These are phyloP conservation scores for Rhodomyrtus tomentosa DNA, from an alignment of 345 rosid species.

Conservation along the genomic window DNA sequence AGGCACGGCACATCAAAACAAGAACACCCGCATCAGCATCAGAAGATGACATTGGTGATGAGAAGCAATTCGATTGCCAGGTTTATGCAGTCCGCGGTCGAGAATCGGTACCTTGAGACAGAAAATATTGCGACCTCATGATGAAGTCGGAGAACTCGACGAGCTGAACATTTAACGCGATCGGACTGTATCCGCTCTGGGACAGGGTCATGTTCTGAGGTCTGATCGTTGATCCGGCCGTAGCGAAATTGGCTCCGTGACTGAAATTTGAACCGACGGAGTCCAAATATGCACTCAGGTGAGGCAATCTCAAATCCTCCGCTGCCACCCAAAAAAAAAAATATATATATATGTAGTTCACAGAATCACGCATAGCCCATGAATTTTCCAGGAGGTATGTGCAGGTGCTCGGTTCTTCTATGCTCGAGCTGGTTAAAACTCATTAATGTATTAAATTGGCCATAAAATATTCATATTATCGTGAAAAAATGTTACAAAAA, in stretches of 20 bases:
- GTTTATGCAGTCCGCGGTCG: neutral
- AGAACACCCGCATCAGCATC: neutral
- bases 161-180: conserved; percentile 54
- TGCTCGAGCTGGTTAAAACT: neutral
- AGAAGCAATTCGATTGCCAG: neutral
- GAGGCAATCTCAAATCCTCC: conserved; percentile 34
- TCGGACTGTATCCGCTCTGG: conserved; percentile 59
- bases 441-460: neutral
- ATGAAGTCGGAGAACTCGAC: conserved; percentile 49
- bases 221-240: conserved; percentile 62
- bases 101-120: conserved; percentile 22
- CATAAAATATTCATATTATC: neutral
- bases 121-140: conserved; percentile 23
- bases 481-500: too few species aligned
- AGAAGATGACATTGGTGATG: neutral
- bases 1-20: neutral
- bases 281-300: conserved; percentile 46
- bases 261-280: conserved; percentile 63
- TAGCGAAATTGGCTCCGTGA: conserved; percentile 80
- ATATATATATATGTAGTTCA: too few species aligned
- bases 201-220: conserved; percentile 45
- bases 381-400: too few species aligned
- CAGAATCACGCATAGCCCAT: neutral
- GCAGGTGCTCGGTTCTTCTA: neutral
- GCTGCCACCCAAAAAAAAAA: too few species aligned